phyloP scores from a whole-genome alignment of 495 filamentous ascomycete species.

The Aspergillus steynii region DNA sequence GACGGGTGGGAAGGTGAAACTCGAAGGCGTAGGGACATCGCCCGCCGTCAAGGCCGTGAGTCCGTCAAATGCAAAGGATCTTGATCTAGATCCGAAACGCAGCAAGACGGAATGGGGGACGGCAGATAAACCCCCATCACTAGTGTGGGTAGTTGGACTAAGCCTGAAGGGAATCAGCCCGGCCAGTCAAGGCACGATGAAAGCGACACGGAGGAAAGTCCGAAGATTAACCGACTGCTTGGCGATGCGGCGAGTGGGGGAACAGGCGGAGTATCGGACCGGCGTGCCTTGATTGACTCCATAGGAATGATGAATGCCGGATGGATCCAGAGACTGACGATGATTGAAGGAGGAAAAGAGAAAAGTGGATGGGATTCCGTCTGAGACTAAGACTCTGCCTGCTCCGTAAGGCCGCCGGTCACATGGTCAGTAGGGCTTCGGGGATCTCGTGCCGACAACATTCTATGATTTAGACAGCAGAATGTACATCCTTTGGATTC shows the following conservation, averaged over 20 bases:
- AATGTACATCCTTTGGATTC: no score
- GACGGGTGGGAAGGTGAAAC: constrained; percentile 1
- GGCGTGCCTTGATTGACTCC: constrained; percentile 11
- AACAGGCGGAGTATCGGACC: constrained; percentile 22
- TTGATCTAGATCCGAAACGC: constrained; percentile 4
- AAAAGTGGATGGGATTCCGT: no score
- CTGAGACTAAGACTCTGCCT: no score
- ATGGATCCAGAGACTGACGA: no score
- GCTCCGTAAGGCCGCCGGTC: no score
- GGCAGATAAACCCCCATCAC: not conserved
- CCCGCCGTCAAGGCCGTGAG: not conserved
- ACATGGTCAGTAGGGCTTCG: no score
- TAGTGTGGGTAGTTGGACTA: not conserved
- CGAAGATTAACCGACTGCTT: constrained; percentile 21
- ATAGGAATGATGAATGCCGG: no score
- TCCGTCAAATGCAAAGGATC: not conserved
- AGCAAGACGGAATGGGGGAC: not conserved
- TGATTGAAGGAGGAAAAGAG: no score
- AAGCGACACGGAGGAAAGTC: constrained; percentile 13
- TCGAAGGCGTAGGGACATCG: not conserved
- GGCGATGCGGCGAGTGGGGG: constrained; percentile 8
- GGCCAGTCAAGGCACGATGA: not conserved
- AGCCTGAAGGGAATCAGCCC: not conserved
- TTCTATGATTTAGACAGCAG: no score
- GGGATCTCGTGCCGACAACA: no score